Percentiles rank a stretch among this genome's conserved stretches.
Conservation (phyloP, 1,284 basidiomycete genomes). For the Cryptococcus wingfieldii region DNA sequence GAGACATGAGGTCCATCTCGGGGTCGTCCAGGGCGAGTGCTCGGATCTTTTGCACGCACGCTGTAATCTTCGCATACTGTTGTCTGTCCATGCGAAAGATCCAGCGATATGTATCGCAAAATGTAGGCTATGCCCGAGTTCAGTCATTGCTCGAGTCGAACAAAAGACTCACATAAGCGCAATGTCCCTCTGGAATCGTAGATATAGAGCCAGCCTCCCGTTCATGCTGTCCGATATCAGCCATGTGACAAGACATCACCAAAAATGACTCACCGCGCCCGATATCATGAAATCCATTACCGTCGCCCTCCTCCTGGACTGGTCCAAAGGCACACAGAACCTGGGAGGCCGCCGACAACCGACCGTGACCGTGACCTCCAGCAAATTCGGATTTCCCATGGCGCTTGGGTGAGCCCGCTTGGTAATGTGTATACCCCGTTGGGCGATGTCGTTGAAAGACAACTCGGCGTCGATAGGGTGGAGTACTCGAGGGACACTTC, state of each 20-base stretch:
- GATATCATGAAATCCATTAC: constrained; percentile 37
- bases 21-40: constrained; percentile 28
- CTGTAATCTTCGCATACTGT: constrained; percentile 14
- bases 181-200: constrained; percentile 33
- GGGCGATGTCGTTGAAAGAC: constrained; percentile 37
- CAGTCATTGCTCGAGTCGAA: not conserved
- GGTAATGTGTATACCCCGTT: constrained; percentile 30
- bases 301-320: constrained; percentile 27
- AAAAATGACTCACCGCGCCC: constrained; percentile 10
- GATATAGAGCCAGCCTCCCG: constrained; percentile 28
- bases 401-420: not conserved
- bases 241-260: not conserved
- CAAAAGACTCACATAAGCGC: constrained; percentile 25
- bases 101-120: constrained; percentile 42
- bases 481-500: no score
- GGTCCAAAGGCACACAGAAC: not conserved
- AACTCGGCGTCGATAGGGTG: constrained; percentile 30
- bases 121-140: constrained; percentile 25
- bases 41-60: constrained; percentile 22
- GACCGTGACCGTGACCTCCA: no score
- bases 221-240: constrained; percentile 25
- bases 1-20: constrained; percentile 28
- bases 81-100: constrained; percentile 20
- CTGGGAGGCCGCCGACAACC: no score
- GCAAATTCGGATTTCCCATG: no score